Evolutionary conservation across 2,329 filamentous ascomycete genomes (phyloP), one percentile per base, ranked within the genome.

Genomic region (Phialophora chinensis): DNA sequence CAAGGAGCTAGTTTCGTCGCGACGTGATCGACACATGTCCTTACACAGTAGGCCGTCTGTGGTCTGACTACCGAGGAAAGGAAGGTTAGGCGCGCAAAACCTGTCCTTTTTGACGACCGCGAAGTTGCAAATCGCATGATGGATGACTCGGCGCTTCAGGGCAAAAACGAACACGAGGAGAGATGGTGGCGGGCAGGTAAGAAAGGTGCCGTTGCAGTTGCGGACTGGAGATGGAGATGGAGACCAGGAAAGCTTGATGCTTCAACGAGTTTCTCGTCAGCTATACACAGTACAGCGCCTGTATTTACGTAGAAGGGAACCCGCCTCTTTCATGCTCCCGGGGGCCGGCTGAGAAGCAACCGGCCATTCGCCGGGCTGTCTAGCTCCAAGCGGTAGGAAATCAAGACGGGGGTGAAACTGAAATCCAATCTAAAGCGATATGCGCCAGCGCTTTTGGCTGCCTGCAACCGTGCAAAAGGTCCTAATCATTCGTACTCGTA

Each of bases 381-480:
- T 44, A 44, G 17, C 17, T 44, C 17, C 38, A 44, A 44, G 38
- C 17, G 38, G 38, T 44, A 44, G 17, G 17, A 44, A 44, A 44
- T 14, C 38, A 44, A 44, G 38, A n/a, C 6, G 38, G 38, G 14
- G 33, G 35, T 42, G 17, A n/a, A 3, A n/a, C n/a, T 44, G 38
- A 44, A 17, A 44, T 44, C 5, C 6, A 44, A 44, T n/a, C 38
- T 44, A 8, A 44, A 17, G 7, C 25, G 20, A 61, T 44, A 38
- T 44, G 52, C 52, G 25, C 60, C 38, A 50, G 52, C 31, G 47
- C 55, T 25, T 31, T 35, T 20, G 49, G 62, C 60, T 65, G 47
- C 62, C 62, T 60, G 62, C 54, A 59, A 63, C 62, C 8, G 29
- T 55, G 17, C 17, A 23, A 55, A 25, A 4, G 23, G n/a, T 17